Percentiles rank a stretch among this genome's conserved stretches.
Conservation (phyloP, 306 rosid species). For the Vicia villosa region DNA sequence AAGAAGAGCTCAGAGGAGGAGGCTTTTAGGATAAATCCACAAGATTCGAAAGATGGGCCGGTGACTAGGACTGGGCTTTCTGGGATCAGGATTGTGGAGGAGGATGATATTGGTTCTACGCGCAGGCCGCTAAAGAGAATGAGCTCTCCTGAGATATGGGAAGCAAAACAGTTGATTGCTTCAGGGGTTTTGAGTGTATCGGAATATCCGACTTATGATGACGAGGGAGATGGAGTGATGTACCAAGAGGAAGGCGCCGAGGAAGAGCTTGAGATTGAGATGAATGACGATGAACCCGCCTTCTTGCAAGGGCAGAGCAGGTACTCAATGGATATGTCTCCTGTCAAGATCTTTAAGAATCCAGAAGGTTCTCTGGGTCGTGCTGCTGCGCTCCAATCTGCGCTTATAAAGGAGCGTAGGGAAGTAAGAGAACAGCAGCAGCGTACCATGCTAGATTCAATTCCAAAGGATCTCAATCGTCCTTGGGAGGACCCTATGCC, state of each 20-base stretch:
- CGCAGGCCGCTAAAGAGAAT: constrained; percentile 87
- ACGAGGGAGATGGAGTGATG: constrained; percentile 76
- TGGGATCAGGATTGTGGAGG: constrained; percentile 83
- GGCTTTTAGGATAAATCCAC: constrained; percentile 58
- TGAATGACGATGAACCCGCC: constrained; percentile 88
- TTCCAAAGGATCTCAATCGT: constrained; percentile 94
- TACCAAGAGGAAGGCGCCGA: constrained; percentile 88
- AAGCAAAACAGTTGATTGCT: constrained; percentile 84
- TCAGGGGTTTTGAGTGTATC: constrained; percentile 71
- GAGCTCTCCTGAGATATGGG: constrained; percentile 97
- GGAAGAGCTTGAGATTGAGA: constrained; percentile 88
- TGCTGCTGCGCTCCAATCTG: constrained; percentile 92
- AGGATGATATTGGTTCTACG: constrained; percentile 46
- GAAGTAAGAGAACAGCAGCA: constrained; percentile 91
- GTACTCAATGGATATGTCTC: constrained; percentile 84
- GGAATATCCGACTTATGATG: constrained; percentile 81
- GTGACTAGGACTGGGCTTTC: constrained; percentile 75
- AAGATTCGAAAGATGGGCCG: constrained; percentile 67
- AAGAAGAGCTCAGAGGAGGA: constrained; percentile 65
- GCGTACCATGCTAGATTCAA: constrained; percentile 85
- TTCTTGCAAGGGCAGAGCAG: constrained; percentile 88
- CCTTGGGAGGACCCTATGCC: constrained; percentile 99
- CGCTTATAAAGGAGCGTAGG: constrained; percentile 89
- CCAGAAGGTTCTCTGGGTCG: constrained; percentile 88
- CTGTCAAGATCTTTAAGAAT: constrained; percentile 89